Evolutionary conservation across 345 rosid species (phyloP).

Genomic region (Viola odorata): DNA sequence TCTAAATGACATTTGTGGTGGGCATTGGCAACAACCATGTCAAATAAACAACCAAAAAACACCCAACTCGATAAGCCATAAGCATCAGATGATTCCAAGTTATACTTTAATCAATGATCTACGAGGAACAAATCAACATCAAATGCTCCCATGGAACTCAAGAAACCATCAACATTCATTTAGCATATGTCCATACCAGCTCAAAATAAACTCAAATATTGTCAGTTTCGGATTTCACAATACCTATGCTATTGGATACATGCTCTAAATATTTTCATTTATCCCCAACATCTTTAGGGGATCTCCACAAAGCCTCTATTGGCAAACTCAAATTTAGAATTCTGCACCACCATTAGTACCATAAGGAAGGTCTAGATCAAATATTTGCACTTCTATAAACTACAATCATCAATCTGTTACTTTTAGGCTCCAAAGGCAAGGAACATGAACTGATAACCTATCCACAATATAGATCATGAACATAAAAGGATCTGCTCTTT

Average conservation of each 20-base stretch:
- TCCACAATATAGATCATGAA: constrained; percentile 1
- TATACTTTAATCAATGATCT: too few relatives aligned
- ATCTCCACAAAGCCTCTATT: constrained; percentile 20
- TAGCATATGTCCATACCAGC: constrained; percentile 4
- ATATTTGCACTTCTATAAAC: constrained; percentile 20
- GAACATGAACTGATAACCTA: constrained; percentile 12
- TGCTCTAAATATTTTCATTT: constrained; percentile 11
- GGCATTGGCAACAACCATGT: neutral
- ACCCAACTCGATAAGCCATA: neutral
- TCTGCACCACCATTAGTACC: constrained; percentile 10
- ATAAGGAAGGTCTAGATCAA: constrained; percentile 8
- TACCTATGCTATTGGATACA: neutral
- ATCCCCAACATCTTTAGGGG: constrained; percentile 11
- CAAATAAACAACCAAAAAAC: constrained; percentile 1
- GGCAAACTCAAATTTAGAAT: constrained; percentile 13
- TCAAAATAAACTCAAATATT: constrained; percentile 2
- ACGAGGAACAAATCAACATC: constrained; percentile 3
- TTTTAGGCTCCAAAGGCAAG: constrained; percentile 16
- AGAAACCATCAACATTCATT: neutral
- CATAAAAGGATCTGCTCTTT: constrained; percentile 6
- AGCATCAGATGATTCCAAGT: neutral
- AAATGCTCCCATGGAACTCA: neutral
- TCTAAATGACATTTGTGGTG: constrained; percentile 1
- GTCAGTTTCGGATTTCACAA: constrained; percentile 1
- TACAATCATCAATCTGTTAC: constrained; percentile 19